Conservation (phyloP, 2,329 filamentous ascomycete genomes). For the Gnomoniopsis sp. region DNA sequence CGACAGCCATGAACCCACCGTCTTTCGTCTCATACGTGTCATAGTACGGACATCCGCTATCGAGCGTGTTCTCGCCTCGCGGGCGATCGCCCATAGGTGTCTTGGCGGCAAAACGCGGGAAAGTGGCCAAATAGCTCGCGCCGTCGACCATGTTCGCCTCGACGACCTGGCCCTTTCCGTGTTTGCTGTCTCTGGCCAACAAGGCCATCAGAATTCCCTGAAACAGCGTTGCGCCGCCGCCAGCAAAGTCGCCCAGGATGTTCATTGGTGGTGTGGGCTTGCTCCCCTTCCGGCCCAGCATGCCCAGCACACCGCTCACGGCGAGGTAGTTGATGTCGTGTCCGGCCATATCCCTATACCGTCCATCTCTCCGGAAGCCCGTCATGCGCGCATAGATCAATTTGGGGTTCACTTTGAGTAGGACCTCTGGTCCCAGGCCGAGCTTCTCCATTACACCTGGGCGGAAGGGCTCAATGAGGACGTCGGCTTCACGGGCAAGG, state of each 20-base stretch:
- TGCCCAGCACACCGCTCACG: constrained; percentile 72
- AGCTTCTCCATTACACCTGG: constrained; percentile 86
- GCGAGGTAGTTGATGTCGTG: constrained; percentile 97
- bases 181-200: constrained; percentile 55
- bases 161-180: constrained; percentile 79
- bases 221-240: constrained; percentile 79
- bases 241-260: constrained; percentile 86
- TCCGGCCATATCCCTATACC: constrained; percentile 83
- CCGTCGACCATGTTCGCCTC: constrained; percentile 98
- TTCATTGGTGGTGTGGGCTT: constrained; percentile 79
- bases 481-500: constrained; percentile 63
- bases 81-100: constrained; percentile 58
- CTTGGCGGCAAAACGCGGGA: constrained; percentile 67
- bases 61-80: constrained; percentile 74
- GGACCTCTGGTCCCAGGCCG: constrained; percentile 67
- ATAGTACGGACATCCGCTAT: constrained; percentile 85
- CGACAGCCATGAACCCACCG: constrained; percentile 79
- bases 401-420: constrained; percentile 65
- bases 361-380: constrained; percentile 83
- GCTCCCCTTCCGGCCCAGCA: constrained; percentile 68
- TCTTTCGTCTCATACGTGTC: constrained; percentile 84
- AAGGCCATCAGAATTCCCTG: constrained; percentile 80
- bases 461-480: constrained; percentile 90
- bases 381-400: constrained; percentile 84
- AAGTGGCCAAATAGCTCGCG: constrained; percentile 71